Percentiles rank a stretch among this genome's conserved stretches.
phyloP scores from a whole-genome alignment of 1,284 basidiomycete genomes.

The Ustilago crameri region DNA sequence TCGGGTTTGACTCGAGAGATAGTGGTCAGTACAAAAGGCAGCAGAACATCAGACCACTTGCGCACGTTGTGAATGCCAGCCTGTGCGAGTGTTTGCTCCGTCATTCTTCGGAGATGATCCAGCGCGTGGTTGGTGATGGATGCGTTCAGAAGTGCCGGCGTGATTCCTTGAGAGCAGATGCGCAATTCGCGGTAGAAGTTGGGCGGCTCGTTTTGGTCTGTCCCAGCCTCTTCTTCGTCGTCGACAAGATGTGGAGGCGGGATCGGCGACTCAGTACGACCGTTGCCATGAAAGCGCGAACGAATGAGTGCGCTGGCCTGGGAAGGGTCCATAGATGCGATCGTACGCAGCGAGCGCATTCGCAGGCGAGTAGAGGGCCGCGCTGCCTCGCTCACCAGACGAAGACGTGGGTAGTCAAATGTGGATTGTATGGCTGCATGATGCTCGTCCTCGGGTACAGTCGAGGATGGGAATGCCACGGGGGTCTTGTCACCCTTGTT shows the following conservation, averaged over 20 bases:
- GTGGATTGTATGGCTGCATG: slow-evolving; percentile 46
- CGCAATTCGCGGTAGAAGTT: slow-evolving; percentile 45
- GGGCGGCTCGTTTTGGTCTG: slow-evolving; percentile 19
- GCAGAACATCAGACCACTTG: slow-evolving; percentile 60
- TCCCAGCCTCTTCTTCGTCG: slow-evolving; percentile 14
- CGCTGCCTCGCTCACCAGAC: slow-evolving; percentile 44
- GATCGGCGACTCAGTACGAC: slow-evolving; percentile 26
- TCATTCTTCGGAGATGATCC: slow-evolving; percentile 58
- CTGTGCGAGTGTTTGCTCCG: slow-evolving; percentile 57
- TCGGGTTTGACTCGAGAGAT: slow-evolving; percentile 65
- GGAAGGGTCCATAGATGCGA: slow-evolving; percentile 41
- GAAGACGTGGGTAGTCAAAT: slow-evolving; percentile 43
- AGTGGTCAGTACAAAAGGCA: slow-evolving; percentile 59
- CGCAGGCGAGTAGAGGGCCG: slow-evolving; percentile 31
- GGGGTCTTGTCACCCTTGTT: slow-evolving; percentile 6
- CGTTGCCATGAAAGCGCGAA: slow-evolving; percentile 30
- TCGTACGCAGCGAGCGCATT: slow-evolving; percentile 43
- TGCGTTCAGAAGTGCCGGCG: slow-evolving; percentile 40
- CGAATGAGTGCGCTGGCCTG: slow-evolving; percentile 42
- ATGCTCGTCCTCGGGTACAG: slow-evolving; percentile 6
- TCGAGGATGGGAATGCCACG: slow-evolving; percentile 31
- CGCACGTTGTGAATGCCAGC: slow-evolving; percentile 46
- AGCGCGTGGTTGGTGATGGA: slow-evolving; percentile 45
- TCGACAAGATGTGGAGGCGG: slow-evolving; percentile 13
- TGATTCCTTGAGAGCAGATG: slow-evolving; percentile 46